Evolutionary conservation across 495 filamentous ascomycete species (phyloP).

Genomic region (Poronia punctata): DNA sequence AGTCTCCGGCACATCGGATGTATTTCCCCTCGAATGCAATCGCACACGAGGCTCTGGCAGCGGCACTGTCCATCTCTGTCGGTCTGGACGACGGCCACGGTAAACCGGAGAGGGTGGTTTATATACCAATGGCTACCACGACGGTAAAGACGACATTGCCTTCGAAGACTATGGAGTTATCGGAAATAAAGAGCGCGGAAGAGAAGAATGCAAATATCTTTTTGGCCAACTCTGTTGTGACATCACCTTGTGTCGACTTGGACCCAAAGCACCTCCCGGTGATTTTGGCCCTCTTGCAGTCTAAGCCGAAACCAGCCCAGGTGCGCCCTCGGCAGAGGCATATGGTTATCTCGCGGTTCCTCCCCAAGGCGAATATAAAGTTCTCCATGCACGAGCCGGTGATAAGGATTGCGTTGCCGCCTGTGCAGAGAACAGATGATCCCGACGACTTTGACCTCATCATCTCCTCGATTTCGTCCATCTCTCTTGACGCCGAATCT

Average conservation of each 20-base stretch:
- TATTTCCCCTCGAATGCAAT: conserved; percentile 93
- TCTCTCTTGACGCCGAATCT: conserved; percentile 87
- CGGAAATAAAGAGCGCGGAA: conserved; percentile 63
- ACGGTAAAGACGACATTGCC: conserved; percentile 92
- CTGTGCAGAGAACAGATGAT: conserved; percentile 53
- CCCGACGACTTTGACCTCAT: conserved; percentile 84
- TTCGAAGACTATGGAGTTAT: conserved; percentile 83
- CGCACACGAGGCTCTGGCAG: conserved; percentile 89
- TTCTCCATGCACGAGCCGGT: conserved; percentile 96
- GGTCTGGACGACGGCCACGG: conserved; percentile 83
- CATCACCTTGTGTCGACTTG: conserved; percentile 92
- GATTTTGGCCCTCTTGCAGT: conserved; percentile 64
- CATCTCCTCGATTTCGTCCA: conserved; percentile 86
- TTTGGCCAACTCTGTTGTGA: conserved; percentile 91
- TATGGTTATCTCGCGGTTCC: conserved; percentile 75
- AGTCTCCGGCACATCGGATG: conserved; percentile 94
- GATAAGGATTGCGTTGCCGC: conserved; percentile 75
- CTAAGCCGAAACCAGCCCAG: conserved; percentile 45
- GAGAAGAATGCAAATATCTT: conserved; percentile 94
- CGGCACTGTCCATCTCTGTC: conserved; percentile 84
- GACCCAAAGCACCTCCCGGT: conserved; percentile 88
- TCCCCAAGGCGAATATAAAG: conserved; percentile 93
- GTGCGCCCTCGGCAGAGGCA: conserved; percentile 42
- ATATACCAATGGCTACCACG: conserved; percentile 96
- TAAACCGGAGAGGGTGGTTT: conserved; percentile 78